Evolutionary conservation across 2,329 filamentous ascomycete genomes (phyloP), one percentile per base, ranked within the genome.

Genomic region (Fusarium sp.): DNA sequence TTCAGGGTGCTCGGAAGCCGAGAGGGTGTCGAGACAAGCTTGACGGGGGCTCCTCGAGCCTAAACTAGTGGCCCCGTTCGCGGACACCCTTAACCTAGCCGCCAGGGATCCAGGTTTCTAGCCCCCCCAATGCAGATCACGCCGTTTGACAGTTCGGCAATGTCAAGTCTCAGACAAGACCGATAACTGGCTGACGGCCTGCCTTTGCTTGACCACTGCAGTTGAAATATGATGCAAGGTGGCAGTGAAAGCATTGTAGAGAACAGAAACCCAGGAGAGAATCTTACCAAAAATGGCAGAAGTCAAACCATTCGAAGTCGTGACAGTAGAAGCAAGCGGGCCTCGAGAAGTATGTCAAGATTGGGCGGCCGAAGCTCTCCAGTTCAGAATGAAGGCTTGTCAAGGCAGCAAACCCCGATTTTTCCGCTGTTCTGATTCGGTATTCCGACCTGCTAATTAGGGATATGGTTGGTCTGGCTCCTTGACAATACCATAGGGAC

Each of bases 71-170:
- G 66, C 66, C 55, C 74, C 64, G 63, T 69, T 63, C 54, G 60
- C 65, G 55, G 67, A 70, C 66, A 65, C 73, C 70, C 73, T 75
- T 74, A 63, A 66, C 45, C 57, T 74, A 64, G 67, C 39, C 60
- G 60, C 62, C 76, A 78, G 63, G 76, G 76, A 77, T 78, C 70
- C 73, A 68, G 76, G 65, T 73, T 75, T 59, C 57, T 70, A 76
- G 72, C 72, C 72, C 72, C 72, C 74, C 74, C 74, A 68, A 78
- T 77, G 76, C 63, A 78, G 76, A 78, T 78, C 76, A 78, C 73
- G 64, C 74, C 74, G 76, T 77, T 73, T 77, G 76, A 74, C 74
- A 76, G 69, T 76, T 77, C 74, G 74, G 74, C 72, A 75, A 70
- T 76, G 73, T 46, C 61, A 66, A 57, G 52, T 46, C 59, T 64